Conservation (phyloP, 1,139 yeast species). For the Yarrowia galli region DNA sequence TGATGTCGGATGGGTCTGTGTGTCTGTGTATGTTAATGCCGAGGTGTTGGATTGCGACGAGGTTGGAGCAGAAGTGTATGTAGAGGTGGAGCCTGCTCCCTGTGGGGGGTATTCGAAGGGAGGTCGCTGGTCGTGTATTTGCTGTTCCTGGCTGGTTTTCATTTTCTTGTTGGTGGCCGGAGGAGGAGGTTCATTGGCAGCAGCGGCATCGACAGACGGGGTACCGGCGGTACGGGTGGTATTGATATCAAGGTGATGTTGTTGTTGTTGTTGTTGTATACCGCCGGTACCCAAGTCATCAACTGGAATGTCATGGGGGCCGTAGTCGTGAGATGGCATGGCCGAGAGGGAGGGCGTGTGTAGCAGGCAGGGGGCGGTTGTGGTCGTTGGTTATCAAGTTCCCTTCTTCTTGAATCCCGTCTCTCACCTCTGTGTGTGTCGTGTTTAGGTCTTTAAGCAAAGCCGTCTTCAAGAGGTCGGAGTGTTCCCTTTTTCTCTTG, state of each 20-base stretch:
- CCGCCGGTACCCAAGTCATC: too few relatives aligned
- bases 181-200: background rate
- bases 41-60: conserved; percentile 17
- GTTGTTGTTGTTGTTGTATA: too few relatives aligned
- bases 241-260: too few relatives aligned
- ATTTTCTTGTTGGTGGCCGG: conserved; percentile 12
- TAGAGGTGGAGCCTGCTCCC: background rate
- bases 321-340: background rate
- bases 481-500: too few relatives aligned
- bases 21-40: conserved; percentile 20
- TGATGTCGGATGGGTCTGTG: conserved; percentile 5
- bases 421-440: too few relatives aligned
- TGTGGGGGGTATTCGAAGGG: background rate
- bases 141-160: conserved; percentile 14
- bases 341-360: background rate
- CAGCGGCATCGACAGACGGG: background rate
- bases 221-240: too few relatives aligned
- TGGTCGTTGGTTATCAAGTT: background rate
- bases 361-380: background rate
- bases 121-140: conserved; percentile 9
- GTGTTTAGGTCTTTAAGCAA: background rate
- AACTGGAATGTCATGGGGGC: background rate
- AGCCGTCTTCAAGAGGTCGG: background rate
- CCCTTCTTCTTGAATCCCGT: background rate
- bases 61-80: conserved; percentile 2